These are phyloP conservation scores for Phytopythium cucurbitacearum DNA, from an alignment of 352 stramenopile genomes.

Conservation along the genomic window DNA sequence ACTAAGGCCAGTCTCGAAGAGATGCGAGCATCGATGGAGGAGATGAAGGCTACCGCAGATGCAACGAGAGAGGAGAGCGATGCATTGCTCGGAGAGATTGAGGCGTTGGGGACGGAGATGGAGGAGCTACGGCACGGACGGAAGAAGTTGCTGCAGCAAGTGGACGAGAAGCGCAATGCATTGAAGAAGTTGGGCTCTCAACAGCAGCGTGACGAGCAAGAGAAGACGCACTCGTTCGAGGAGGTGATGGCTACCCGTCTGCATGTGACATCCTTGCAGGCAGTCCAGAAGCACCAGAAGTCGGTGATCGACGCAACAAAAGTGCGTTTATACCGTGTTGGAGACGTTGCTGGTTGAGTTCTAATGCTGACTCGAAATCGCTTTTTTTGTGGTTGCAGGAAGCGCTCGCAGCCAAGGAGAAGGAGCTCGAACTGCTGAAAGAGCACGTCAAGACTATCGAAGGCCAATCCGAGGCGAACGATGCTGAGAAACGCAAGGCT, in stretches of 20 bases:
- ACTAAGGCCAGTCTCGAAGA: constrained; percentile 30
- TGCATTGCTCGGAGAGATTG: constrained; percentile 66
- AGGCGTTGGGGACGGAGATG: constrained; percentile 55
- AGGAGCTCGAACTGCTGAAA: constrained; percentile 69
- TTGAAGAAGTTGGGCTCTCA: constrained; percentile 72
- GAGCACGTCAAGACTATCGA: constrained; percentile 50
- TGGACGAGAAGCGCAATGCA: constrained; percentile 74
- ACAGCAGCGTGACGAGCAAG: constrained; percentile 59
- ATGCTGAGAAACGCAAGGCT: constrained; percentile 53
- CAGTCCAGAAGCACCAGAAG: constrained; percentile 80
- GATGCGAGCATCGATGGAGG: constrained; percentile 32
- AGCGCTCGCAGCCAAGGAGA: constrained; percentile 47
- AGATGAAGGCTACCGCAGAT: constrained; percentile 43
- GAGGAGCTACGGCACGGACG: constrained; percentile 53
- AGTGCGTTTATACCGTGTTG: constrained; percentile 19
- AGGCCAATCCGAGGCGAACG: constrained; percentile 40
- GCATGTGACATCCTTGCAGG: constrained; percentile 66
- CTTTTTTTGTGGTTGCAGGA: constrained; percentile 21
- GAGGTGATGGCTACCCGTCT: constrained; percentile 65
- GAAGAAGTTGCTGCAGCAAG: constrained; percentile 73
- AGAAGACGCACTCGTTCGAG: constrained; percentile 70
- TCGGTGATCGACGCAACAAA: constrained; percentile 57
- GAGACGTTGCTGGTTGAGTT: neutral
- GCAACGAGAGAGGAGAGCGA: constrained; percentile 74
- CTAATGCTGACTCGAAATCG: constrained; percentile 5